These are phyloP conservation scores for Yamadazyma diddensiae DNA, from an alignment of 1,139 yeast genomes.

Conservation along the genomic window DNA sequence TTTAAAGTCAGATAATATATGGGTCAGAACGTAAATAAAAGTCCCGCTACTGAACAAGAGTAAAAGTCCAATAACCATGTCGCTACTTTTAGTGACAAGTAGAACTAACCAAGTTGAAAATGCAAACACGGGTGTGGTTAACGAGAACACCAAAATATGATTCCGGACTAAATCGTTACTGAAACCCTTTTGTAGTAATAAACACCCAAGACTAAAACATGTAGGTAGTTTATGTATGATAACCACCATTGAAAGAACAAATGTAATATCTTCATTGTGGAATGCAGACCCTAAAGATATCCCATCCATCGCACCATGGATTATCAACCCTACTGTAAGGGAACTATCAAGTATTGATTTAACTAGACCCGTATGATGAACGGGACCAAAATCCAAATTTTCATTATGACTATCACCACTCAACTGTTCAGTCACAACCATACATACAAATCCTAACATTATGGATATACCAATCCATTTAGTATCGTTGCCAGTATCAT, in stretches of 20 bases:
- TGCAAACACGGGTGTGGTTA: constrained; percentile 54
- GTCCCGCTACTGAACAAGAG: constrained; percentile 71
- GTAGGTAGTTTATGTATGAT: constrained; percentile 76
- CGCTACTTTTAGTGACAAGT: constrained; percentile 23
- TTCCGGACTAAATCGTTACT: constrained; percentile 29
- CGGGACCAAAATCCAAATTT: constrained; percentile 8
- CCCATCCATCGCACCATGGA: constrained; percentile 74
- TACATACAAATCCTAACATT: constrained; percentile 13
- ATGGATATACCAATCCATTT: constrained; percentile 15
- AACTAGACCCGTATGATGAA: constrained; percentile 6
- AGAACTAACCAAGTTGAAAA: constrained; percentile 43
- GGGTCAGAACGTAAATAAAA: constrained; percentile 66
- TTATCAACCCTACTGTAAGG: constrained; percentile 57
- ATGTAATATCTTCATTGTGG: constrained; percentile 39
- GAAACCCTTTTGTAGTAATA: constrained; percentile 43
- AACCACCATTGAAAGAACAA: constrained; percentile 58
- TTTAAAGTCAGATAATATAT: constrained; percentile 19
- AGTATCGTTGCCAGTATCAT: constrained; percentile 20
- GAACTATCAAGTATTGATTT: constrained; percentile 30
- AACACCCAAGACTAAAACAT: constrained; percentile 62
- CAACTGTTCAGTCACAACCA: constrained; percentile 12
- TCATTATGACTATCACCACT: background rate
- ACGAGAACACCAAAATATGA: constrained; percentile 46
- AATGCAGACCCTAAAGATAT: constrained; percentile 68
- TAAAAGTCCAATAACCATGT: constrained; percentile 48